Evolutionary conservation across 768 basidiomycete species (phyloP), one percentile per base, ranked within the genome.

Genomic region (Serendipita sp.): DNA sequence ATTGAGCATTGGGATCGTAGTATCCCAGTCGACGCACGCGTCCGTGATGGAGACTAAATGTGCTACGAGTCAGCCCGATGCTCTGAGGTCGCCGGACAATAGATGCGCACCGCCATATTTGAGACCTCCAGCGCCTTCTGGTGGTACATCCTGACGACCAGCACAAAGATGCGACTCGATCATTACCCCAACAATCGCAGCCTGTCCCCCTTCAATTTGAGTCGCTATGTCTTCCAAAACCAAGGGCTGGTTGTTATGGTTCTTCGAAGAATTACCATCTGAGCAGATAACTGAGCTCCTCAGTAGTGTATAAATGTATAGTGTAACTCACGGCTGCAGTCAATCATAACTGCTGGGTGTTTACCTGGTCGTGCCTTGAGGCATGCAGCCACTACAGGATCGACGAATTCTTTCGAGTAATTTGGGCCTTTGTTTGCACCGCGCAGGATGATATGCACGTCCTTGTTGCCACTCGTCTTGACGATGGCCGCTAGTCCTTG

Each of bases 241-340:
- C 69, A 84, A 83, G 16, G 92, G 85, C 74, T 96, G 94, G 75
- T 94, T 95, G 71, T 83, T 81, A 78, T 95, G 89, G 75, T 96
- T 86, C 78, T 98, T 98, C 66, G 85, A 84, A 41, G 93, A 96
- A 79, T 99, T 99, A 35, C 95, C 95, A 71, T 97, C 92, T 86
- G 71, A 66, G 70, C 23, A 18, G 44, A 45, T 60, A 11, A 23
- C 41, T 44, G 28, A 18, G 18, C 4, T 10, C 34, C 32, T 34
- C 15, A 51, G 68, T 30, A 36, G 28, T 34, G 41, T 41, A 41
- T 7, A 7, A 13, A 13, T 41, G 13, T 13, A 13, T 13, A 41
- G 5, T 41, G 41, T 13, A 5, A 76, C 87, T 64, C 71, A 88
- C 85, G 87, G 68, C 83, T 85, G 72, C 88, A 89, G 75, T 94